Percentiles rank a stretch among this genome's conserved stretches.
phyloP scores from a whole-genome alignment of 2,329 filamentous ascomycete species.

The Elsinoe ampelina region DNA sequence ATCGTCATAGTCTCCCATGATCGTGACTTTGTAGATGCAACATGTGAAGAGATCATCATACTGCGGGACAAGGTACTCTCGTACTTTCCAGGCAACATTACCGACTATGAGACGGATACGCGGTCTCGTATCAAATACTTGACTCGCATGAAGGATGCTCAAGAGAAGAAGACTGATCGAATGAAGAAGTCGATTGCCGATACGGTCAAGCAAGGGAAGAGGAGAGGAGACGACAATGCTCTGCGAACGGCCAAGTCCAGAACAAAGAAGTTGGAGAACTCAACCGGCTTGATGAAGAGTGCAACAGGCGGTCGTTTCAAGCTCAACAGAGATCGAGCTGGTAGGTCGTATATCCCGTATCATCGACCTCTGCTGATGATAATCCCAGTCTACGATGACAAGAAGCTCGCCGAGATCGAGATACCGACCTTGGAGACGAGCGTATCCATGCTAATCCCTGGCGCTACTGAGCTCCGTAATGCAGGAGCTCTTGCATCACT shows the following conservation, averaged over 20 bases:
- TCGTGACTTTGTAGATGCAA: conserved; percentile 66
- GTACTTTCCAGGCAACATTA: conserved; percentile 66
- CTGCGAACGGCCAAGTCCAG: conserved; percentile 75
- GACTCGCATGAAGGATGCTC: conserved; percentile 67
- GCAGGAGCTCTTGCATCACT: conserved; percentile 64
- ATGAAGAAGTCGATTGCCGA: conserved; percentile 69
- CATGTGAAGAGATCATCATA: conserved; percentile 67
- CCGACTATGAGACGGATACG: conserved; percentile 59
- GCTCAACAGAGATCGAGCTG: conserved; percentile 62
- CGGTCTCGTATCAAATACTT: conserved; percentile 49
- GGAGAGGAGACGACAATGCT: conserved; percentile 74
- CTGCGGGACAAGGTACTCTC: conserved; percentile 62
- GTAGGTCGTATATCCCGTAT: conserved; percentile 41
- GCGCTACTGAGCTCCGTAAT: conserved; percentile 60
- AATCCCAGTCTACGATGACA: neutral
- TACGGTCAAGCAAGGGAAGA: conserved; percentile 65
- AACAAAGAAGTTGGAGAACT: conserved; percentile 75
- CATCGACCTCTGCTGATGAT: neutral
- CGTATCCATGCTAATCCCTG: conserved; percentile 52
- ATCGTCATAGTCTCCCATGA: conserved; percentile 78
- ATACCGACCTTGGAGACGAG: conserved; percentile 50
- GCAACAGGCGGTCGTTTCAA: conserved; percentile 69
- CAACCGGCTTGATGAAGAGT: conserved; percentile 66
- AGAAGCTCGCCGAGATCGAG: conserved; percentile 54
- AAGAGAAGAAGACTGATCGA: conserved; percentile 71